phyloP scores from a whole-genome alignment of 1,284 basidiomycete genomes.

The Lentinus polychrous region DNA sequence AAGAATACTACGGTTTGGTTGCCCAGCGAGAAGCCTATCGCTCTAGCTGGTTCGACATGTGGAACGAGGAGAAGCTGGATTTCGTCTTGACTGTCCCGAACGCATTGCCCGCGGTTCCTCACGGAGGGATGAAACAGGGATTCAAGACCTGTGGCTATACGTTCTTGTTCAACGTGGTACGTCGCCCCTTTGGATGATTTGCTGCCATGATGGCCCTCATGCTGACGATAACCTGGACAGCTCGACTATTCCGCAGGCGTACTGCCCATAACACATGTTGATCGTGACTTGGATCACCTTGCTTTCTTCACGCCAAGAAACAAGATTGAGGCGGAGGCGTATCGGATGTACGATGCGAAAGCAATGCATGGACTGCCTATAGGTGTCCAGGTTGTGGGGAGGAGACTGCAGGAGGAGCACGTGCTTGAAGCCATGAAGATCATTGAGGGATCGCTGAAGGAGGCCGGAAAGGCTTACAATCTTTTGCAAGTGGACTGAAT shows the following conservation, averaged over 20 bases:
- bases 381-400: conserved; percentile 57
- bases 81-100: conserved; percentile 56
- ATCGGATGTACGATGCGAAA: conserved; percentile 46
- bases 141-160: conserved; percentile 26
- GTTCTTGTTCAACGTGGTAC: conserved; percentile 57
- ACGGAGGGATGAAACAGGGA: conserved; percentile 33
- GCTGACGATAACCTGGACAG: conserved; percentile 25
- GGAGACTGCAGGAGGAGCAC: conserved; percentile 57
- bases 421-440: conserved; percentile 43
- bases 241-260: conserved; percentile 70
- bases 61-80: conserved; percentile 35
- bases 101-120: conserved; percentile 45
- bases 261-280: conserved; percentile 66
- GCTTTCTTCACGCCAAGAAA: conserved; percentile 29
- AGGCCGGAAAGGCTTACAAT: conserved; percentile 19
- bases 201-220: not conserved
- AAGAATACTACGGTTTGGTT: conserved; percentile 54
- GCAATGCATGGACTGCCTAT: conserved; percentile 66
- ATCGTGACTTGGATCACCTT: conserved; percentile 46
- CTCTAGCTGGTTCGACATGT: conserved; percentile 26
- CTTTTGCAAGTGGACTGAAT: conserved; percentile 13
- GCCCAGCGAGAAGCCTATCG: conserved; percentile 48
- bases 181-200: conserved; percentile 17
- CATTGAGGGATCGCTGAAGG: conserved; percentile 21
- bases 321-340: conserved; percentile 22